Base-by-base conservation (phyloP, 768 basidiomycete species). In the Gautieria morchelliformis region DNA sequence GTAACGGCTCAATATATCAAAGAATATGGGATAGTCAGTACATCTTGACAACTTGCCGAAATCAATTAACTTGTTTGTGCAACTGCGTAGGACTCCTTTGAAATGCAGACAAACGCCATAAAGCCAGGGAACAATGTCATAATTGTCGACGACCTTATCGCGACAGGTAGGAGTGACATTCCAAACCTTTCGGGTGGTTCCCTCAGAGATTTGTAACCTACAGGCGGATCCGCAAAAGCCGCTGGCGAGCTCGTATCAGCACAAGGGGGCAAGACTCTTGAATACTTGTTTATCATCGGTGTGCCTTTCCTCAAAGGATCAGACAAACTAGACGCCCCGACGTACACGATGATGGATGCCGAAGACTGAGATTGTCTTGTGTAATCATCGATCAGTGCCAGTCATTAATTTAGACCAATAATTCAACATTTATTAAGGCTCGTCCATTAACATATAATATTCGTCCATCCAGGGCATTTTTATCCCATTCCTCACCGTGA, bases 231-330 rank as follows among this genome's bases (percentile, higher is more conserved):
- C 33, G 96, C 96, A 8, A 82, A 80, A 59, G 93, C 94, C 4
- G 93, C 95, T 4, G 93, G 93, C 50, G 81, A 94, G 63, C 86
- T 99, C 35, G 83, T 97, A 56, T 72, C 79, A 30, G 82, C 87
- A 73, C 79, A 82, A 61, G 92, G 93, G 19, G 94, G 88, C 51
- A 85, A 85, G 63, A 87, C 87, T 30, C 69, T 95, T 39, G 90
- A 96, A 70, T 96, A 98, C 72, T 74, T 99, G 62, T 99, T 99
- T 75, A 84, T 98, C 70, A 85, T 96, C 60, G 90, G 93, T 62
- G 68, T 91, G 59, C 68, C 78, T 56, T 85, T 87, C 73, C 75
- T 93, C 64, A 84, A 88, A 63, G 91, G 87, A 8, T 68, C 76
- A 17, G 76, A 82, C 61, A 85, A 87, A 70, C 81, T 98, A 61